A percentile compares a stretch with the other conserved stretches of the same genome.
These are phyloP conservation scores for Rhizopogon rudus DNA, from an alignment of 768 basidiomycete genomes.

Conservation along the genomic window DNA sequence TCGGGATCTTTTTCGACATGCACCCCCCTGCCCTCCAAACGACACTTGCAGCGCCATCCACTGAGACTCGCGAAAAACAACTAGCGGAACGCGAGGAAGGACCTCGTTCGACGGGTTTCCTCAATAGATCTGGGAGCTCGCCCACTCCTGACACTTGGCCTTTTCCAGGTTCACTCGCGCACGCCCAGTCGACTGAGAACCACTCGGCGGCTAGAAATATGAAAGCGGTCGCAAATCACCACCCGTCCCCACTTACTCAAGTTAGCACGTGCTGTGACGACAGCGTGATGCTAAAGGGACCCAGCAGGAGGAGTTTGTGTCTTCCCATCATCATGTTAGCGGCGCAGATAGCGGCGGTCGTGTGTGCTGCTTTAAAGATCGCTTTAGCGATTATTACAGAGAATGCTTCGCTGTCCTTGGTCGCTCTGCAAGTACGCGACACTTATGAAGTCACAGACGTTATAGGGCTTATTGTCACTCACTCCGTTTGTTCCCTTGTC, in stretches of 20 bases:
- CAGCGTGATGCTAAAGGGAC: not conserved
- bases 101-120: not conserved
- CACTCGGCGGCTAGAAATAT: not conserved
- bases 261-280: not conserved
- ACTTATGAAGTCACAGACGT: not conserved
- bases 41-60: not conserved
- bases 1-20: slow-evolving; percentile 5
- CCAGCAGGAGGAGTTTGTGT: not conserved
- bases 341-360: slow-evolving; percentile 16
- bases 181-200: slow-evolving; percentile 2
- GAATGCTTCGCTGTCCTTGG: not conserved
- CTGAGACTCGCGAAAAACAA: slow-evolving; percentile 11
- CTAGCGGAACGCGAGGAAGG: not conserved
- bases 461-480: slow-evolving; percentile 13
- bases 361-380: slow-evolving; percentile 20
- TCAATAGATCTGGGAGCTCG: slow-evolving; percentile 14
- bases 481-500: slow-evolving; percentile 14
- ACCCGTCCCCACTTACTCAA: slow-evolving; percentile 2
- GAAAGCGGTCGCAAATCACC: not conserved
- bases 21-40: not conserved
- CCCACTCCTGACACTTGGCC: slow-evolving; percentile 28
- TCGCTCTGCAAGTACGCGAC: not conserved
- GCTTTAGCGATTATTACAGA: slow-evolving; percentile 7
- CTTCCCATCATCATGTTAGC: slow-evolving; percentile 11
- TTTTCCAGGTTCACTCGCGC: slow-evolving; percentile 24